phyloP scores from a whole-genome alignment of 2,329 filamentous ascomycete species.

The Tothia fuscella region DNA sequence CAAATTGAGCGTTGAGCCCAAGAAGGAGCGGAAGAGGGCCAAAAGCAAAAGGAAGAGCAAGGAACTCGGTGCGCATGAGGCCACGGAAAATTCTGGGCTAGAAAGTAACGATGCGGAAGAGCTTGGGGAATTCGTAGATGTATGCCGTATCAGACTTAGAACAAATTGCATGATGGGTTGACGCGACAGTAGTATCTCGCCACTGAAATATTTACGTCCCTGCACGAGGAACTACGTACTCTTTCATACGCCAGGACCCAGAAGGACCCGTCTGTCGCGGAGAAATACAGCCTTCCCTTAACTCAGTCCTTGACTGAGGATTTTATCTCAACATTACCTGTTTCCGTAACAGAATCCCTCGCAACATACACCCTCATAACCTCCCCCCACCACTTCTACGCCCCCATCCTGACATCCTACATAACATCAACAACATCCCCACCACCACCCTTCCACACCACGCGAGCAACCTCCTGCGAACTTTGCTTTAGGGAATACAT shows the following conservation, averaged over 20 bases:
- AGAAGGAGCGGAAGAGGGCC: conserved; percentile 8
- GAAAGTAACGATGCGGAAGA: conserved; percentile 45
- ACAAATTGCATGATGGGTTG: no score
- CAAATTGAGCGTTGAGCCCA: conserved; percentile 29
- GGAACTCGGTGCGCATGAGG: not conserved
- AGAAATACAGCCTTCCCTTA: conserved; percentile 46
- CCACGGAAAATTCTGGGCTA: conserved; percentile 11
- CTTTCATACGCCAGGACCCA: conserved; percentile 49
- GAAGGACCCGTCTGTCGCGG: conserved; percentile 37
- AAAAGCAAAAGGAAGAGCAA: conserved; percentile 8
- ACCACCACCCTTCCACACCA: conserved; percentile 51
- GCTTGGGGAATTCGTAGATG: conserved; percentile 66
- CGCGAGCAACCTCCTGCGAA: conserved; percentile 53
- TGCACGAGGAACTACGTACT: conserved; percentile 49
- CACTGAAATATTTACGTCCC: conserved; percentile 50
- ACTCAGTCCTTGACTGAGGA: conserved; percentile 36
- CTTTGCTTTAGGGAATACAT: conserved; percentile 66
- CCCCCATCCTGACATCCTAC: conserved; percentile 52
- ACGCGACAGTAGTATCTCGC: conserved; percentile 64
- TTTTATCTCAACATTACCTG: conserved; percentile 44
- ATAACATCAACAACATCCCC: conserved; percentile 44
- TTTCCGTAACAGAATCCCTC: conserved; percentile 54
- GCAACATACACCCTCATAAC: conserved; percentile 51
- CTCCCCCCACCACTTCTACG: conserved; percentile 42
- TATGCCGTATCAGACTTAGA: conserved; percentile 19